Conservation (phyloP, 257 asterid species). For the Nicotiana knightiana region DNA sequence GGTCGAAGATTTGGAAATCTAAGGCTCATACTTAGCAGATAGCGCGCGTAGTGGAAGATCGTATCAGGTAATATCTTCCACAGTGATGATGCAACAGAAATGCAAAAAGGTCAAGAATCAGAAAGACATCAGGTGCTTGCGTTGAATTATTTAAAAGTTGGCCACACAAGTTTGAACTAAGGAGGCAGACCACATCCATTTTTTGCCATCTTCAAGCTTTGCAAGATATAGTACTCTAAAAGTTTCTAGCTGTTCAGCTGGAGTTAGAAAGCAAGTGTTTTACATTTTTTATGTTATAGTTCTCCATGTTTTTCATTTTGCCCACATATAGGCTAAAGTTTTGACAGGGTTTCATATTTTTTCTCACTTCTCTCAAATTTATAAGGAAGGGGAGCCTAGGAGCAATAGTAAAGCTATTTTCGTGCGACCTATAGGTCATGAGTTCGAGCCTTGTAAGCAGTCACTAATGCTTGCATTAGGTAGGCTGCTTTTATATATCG, state of each 20-base stretch:
- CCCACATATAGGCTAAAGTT: background rate
- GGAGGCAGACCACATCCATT: background rate
- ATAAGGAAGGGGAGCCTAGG: no score
- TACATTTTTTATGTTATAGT: background rate
- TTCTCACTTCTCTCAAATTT: background rate
- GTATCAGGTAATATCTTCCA: background rate
- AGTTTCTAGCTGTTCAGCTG: background rate
- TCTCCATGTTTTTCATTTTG: background rate
- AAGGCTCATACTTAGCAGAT: constrained; percentile 5
- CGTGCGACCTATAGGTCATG: no score
- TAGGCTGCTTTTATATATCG: no score
- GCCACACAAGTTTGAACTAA: background rate
- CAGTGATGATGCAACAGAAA: background rate
- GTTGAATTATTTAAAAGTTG: background rate
- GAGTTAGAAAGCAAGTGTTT: background rate
- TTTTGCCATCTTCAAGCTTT: background rate
- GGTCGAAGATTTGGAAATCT: constrained; percentile 51
- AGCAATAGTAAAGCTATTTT: no score
- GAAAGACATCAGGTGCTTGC: background rate
- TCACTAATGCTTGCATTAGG: no score
- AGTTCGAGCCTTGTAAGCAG: no score
- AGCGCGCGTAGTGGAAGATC: background rate
- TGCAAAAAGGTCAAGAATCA: background rate
- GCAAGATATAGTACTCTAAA: background rate
- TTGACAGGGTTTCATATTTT: background rate